Evolutionary conservation across 345 rosid genomes (phyloP), one percentile per base, ranked within the genome.

Genomic region (Rubroshorea leprosula): DNA sequence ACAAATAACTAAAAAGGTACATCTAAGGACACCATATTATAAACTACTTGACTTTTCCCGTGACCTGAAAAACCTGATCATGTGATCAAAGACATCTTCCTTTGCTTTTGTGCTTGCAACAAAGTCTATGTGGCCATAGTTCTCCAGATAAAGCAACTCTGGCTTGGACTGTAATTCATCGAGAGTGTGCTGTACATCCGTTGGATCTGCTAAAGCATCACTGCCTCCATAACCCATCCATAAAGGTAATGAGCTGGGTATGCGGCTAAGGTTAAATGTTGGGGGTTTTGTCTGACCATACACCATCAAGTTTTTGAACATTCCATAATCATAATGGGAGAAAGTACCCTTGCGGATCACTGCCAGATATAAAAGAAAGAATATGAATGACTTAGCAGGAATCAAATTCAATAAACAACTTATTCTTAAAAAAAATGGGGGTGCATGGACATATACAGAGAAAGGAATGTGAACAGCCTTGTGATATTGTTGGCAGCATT

Each of bases 281-380:
- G 96, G 93, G 53, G 98, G 95, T 57, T 70, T 77, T 4, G 60
- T 35, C 41, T 60, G 71, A 38, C 95, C 86, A 62, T 89, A 89
- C 0, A 59, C 31, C 77, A 60, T 66, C 60, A 78, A 46, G 67
- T 89, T 92, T 70, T 83, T 81, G 47, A 83, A 41, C n/a, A 77
- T 21, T 27, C 96, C 98, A 46, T 84, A 89, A 65, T 92, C 95
- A 52, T 83, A 89, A 49, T 60, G 77, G 13, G 95, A 66, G 70
- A 89, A 89, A 0, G 81, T 84, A 58, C 90, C 98, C 61, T 81
- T 80, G n/a, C 96, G 93, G 68, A 89, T 89, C 96, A 92, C 96
- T 92, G 76, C 47, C 22, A 54, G 39, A 41, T 39, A 54, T 0
- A 23, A n/a, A 20, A 55, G 31, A 43, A 31, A 61, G 26, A 35